Evolutionary conservation across 306 rosid species (phyloP).

Genomic region (Elaeagnus macrophylla): DNA sequence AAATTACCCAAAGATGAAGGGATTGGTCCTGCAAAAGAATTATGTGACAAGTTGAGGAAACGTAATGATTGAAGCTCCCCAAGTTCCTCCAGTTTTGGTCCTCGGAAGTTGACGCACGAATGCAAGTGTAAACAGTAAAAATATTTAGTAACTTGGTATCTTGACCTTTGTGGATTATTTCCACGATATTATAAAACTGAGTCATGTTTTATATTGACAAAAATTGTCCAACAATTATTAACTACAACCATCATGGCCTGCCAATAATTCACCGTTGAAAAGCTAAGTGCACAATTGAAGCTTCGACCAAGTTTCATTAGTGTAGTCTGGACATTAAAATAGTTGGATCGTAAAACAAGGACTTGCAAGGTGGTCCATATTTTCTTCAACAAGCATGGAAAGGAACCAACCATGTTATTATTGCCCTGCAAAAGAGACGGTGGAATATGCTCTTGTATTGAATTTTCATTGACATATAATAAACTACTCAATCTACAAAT

Average conservation of each 20-base stretch:
- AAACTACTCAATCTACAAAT: background rate
- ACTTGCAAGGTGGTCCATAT: conserved; percentile 28
- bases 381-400: conserved; percentile 21
- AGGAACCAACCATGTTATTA: conserved; percentile 7
- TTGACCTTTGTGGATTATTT: background rate
- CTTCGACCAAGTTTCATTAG: conserved; percentile 13
- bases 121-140: background rate
- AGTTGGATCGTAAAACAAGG: conserved; percentile 33
- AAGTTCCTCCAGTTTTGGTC: background rate
- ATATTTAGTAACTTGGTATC: background rate
- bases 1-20: conserved; percentile 1
- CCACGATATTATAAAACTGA: background rate
- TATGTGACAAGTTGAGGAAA: background rate
- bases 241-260: conserved; percentile 1
- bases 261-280: conserved; percentile 8
- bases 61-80: background rate
- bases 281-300: conserved; percentile 10
- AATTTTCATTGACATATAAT: conserved; percentile 8
- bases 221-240: background rate
- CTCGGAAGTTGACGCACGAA: conserved; percentile 2
- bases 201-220: background rate
- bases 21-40: too few species aligned
- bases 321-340: conserved; percentile 19
- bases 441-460: background rate
- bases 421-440: conserved; percentile 9